phyloP scores from a whole-genome alignment of 208 protist species.

The Angomonas deanei region DNA sequence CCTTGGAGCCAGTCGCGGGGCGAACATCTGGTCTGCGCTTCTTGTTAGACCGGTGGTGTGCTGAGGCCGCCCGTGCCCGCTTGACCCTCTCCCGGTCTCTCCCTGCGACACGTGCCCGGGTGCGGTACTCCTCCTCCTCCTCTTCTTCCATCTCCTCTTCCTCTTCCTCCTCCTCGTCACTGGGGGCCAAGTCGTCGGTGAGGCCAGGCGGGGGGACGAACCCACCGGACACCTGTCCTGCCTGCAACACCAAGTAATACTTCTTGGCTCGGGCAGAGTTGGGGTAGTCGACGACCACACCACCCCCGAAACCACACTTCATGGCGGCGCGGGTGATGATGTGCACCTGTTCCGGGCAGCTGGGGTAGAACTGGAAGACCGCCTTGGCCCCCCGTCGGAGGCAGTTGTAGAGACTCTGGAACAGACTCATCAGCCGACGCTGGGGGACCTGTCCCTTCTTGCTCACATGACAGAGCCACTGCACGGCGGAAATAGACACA shows the following conservation, averaged over 20 bases:
- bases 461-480: slow-evolving; percentile 99
- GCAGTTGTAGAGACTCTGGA: slow-evolving; percentile 95
- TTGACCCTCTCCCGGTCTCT: slow-evolving; percentile 37
- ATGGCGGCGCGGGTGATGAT: slow-evolving; percentile 96
- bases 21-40: slow-evolving; percentile 62
- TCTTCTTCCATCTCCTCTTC: slow-evolving; percentile 30
- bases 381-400: slow-evolving; percentile 90
- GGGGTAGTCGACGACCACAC: slow-evolving; percentile 97
- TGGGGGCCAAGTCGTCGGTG: slow-evolving; percentile 23
- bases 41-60: slow-evolving; percentile 19
- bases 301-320: slow-evolving; percentile 96
- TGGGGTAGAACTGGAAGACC: slow-evolving; percentile 98
- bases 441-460: slow-evolving; percentile 90
- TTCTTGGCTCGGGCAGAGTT: slow-evolving; percentile 98
- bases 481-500: slow-evolving; percentile 97
- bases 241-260: slow-evolving; percentile 91
- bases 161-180: slow-evolving; percentile 40
- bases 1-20: slow-evolving; percentile 68
- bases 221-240: slow-evolving; percentile 69
- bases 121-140: slow-evolving; percentile 16
- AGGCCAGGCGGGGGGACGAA: slow-evolving; percentile 53
- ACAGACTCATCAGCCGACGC: slow-evolving; percentile 93
- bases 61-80: slow-evolving; percentile 20
- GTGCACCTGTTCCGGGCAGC: slow-evolving; percentile 92
- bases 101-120: slow-evolving; percentile 34